Conservation (phyloP, 116 monocot genomes). For the Papilionanthe hybrid region DNA sequence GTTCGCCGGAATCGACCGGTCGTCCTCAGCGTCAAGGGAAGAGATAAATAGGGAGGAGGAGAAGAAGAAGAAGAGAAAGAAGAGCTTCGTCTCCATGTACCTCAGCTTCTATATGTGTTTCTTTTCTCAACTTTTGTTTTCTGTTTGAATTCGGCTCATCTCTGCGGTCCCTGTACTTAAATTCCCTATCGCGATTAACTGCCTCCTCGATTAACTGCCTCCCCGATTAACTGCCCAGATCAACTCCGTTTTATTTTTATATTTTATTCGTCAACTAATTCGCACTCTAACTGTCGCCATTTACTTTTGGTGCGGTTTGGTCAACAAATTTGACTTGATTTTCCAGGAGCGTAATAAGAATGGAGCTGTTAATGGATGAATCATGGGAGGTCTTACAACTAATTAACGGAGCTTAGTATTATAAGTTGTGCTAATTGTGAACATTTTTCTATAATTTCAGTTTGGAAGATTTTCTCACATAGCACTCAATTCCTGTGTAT, state of each 20-base stretch:
- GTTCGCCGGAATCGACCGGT: neutral
- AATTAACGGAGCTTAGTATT: neutral
- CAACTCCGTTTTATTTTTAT: no score
- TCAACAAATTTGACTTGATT: neutral
- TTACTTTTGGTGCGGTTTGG: neutral
- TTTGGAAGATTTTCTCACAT: no score
- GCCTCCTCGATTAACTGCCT: no score
- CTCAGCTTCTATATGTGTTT: no score
- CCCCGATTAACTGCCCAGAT: no score
- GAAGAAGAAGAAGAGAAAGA: constrained; percentile 1
- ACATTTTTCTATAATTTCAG: neutral
- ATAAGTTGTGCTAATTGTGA: neutral
- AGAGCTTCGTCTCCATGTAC: neutral
- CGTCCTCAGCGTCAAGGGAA: neutral
- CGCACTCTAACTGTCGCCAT: neutral
- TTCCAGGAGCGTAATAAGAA: no score
- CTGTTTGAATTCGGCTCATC: neutral
- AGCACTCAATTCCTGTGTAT: no score
- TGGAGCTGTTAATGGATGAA: neutral
- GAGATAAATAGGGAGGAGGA: neutral
- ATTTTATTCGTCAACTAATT: neutral
- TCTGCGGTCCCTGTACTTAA: no score
- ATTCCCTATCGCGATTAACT: no score
- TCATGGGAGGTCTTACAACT: no score
- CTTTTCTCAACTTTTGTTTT: neutral